Evolutionary conservation across 1,284 basidiomycete genomes (phyloP).

Genomic region (Malassezia arunalokei): DNA sequence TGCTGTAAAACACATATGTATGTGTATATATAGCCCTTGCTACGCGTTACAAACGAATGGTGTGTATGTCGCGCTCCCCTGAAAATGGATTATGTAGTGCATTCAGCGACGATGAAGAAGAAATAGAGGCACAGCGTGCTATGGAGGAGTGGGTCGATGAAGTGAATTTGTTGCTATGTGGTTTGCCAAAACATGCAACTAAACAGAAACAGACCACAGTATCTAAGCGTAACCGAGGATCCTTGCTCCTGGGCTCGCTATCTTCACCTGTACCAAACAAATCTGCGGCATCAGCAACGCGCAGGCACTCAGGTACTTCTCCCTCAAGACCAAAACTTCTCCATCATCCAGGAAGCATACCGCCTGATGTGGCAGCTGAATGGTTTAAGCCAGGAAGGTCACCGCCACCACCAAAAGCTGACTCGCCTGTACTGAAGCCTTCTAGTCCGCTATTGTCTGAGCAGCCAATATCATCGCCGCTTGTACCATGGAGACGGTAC

Average conservation of each 20-base stretch:
- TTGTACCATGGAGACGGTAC: slow-evolving; percentile 1
- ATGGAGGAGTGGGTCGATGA: slow-evolving; percentile 16
- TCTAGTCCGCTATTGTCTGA: background rate
- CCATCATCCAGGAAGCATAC: no score
- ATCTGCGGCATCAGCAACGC: background rate
- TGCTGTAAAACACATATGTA: no score
- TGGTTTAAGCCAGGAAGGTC: slow-evolving; percentile 1
- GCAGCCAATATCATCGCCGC: background rate
- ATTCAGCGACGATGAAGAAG: slow-evolving; percentile 17
- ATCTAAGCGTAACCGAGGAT: no score
- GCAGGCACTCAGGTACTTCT: no score
- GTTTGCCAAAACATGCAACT: background rate
- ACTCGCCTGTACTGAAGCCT: background rate
- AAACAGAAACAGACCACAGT: no score
- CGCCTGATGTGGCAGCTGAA: no score
- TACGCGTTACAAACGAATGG: no score
- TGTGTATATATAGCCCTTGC: no score
- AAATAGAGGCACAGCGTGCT: background rate
- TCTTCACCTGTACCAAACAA: background rate
- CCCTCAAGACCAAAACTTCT: no score
- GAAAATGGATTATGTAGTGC: background rate
- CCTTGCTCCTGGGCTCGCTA: background rate
- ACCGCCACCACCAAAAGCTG: background rate
- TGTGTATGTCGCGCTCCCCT: background rate
- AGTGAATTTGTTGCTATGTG: slow-evolving; percentile 9